phyloP scores from a whole-genome alignment of 176 grass and related monocot genomes.

The Tillandsia fasciculata region DNA sequence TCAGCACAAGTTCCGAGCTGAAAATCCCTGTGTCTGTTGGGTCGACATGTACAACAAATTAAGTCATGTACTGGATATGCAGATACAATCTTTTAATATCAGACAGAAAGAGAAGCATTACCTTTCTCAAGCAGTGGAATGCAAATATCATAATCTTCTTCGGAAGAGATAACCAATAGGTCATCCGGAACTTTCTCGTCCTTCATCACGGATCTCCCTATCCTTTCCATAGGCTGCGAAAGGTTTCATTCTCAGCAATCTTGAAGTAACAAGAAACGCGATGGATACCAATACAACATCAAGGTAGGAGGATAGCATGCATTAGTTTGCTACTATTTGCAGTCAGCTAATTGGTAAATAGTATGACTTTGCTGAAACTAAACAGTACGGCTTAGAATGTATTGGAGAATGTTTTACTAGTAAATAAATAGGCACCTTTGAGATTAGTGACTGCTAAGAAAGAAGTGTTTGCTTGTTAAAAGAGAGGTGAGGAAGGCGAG shows the following conservation, averaged over 20 bases:
- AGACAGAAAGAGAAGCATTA: conserved; percentile 3
- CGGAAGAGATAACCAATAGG: conserved; percentile 70
- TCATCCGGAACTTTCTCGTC: conserved; percentile 43
- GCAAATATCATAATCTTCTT: conserved; percentile 64
- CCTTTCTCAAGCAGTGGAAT: conserved; percentile 62
- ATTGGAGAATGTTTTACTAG: no score
- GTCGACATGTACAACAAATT: background rate
- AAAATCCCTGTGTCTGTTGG: conserved; percentile 41
- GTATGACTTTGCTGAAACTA: no score
- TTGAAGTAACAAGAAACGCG: no score
- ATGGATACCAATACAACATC: background rate
- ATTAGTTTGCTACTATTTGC: no score
- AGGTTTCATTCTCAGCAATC: background rate
- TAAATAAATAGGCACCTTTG: no score
- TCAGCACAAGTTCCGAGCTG: conserved; percentile 55
- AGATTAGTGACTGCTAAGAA: no score
- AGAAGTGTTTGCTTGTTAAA: no score
- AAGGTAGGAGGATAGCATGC: no score
- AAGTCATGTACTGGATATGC: background rate
- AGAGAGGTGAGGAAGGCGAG: no score
- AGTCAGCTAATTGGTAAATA: no score
- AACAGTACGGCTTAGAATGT: no score
- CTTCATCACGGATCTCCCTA: conserved; percentile 63
- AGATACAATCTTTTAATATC: background rate
- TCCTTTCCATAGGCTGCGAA: conserved; percentile 59